Evolutionary conservation across 768 basidiomycete genomes (phyloP).

Genomic region (Termitomyces eurrhizus): DNA sequence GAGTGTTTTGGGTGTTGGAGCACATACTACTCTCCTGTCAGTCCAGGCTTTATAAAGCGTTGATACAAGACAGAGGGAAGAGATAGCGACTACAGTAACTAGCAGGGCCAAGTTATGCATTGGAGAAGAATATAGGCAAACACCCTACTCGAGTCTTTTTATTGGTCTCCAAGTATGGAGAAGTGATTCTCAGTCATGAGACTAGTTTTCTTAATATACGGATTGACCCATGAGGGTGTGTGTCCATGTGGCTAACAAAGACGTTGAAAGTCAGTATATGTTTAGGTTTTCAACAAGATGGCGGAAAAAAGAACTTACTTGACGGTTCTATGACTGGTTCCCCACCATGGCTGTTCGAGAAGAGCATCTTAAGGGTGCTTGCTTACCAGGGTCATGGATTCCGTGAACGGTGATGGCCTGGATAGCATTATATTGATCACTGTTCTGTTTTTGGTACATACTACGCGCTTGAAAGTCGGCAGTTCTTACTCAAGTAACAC

Average conservation of each 20-base stretch:
- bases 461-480: too few relatives aligned
- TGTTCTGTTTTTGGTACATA: too few relatives aligned
- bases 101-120: not conserved
- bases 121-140: not conserved
- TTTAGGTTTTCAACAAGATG: not conserved
- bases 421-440: too few relatives aligned
- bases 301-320: not conserved
- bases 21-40: slow-evolving; percentile 2
- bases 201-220: not conserved
- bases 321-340: not conserved
- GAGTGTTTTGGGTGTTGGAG: not conserved
- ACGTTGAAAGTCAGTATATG: not conserved
- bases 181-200: not conserved
- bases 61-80: slow-evolving; percentile 1
- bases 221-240: not conserved
- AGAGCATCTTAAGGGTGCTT: too few relatives aligned
- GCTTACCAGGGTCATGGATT: too few relatives aligned
- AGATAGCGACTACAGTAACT: not conserved
- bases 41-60: slow-evolving; percentile 5
- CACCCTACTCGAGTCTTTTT: not conserved
- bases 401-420: too few relatives aligned
- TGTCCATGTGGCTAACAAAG: not conserved
- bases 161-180: not conserved
- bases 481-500: too few relatives aligned
- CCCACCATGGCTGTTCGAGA: too few relatives aligned